Conservation (phyloP, 169 alveolate genomes). For the Plasmodium vinckei region DNA sequence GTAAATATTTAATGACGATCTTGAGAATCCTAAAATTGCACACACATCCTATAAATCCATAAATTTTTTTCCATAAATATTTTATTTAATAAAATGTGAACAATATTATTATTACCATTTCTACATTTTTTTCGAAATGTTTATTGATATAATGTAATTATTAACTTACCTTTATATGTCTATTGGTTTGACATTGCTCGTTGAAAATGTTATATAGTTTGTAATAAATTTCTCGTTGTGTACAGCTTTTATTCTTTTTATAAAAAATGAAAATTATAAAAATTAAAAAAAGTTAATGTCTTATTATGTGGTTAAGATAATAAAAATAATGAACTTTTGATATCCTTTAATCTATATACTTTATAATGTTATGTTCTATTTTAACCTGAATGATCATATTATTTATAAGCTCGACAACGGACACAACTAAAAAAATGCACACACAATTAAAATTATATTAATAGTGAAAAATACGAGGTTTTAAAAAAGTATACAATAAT, state of each 20-base stretch:
- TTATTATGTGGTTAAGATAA: neutral
- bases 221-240: slow-evolving; percentile 71
- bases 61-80: neutral
- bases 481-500: no score
- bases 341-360: no score
- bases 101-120: neutral
- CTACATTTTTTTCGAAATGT: neutral
- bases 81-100: neutral
- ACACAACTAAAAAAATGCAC: slow-evolving; percentile 5
- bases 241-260: slow-evolving; percentile 50
- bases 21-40: slow-evolving; percentile 33
- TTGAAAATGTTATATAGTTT: slow-evolving; percentile 44
- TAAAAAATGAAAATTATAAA: neutral
- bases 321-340: no score
- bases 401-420: slow-evolving; percentile 48
- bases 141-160: neutral
- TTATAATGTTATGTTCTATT: neutral
- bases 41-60: slow-evolving; percentile 28
- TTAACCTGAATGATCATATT: slow-evolving; percentile 36
- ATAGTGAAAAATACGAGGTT: no score
- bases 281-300: neutral
- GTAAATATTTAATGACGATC: slow-evolving; percentile 48
- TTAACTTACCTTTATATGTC: slow-evolving; percentile 27
- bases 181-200: slow-evolving; percentile 46
- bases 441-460: neutral